phyloP scores from a whole-genome alignment of 345 rosid species.

The Xanthoceras sorbifolium region DNA sequence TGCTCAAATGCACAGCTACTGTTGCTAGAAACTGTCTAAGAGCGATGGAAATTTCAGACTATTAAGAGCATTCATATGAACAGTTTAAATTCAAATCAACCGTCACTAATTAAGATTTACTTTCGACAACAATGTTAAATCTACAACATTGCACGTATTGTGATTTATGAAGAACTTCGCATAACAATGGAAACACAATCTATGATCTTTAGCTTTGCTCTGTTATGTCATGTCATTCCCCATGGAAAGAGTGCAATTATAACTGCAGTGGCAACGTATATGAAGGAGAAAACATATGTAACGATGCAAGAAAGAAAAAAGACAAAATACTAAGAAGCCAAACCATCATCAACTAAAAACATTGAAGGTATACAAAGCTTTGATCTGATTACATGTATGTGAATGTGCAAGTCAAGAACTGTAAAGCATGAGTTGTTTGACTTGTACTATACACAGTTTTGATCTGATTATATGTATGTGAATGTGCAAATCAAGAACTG shows the following conservation, averaged over 20 bases:
- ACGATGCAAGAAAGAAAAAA: not conserved
- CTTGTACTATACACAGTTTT: constrained; percentile 23
- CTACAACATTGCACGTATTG: not conserved
- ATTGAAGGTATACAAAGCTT: too few relatives aligned
- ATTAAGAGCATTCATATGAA: not conserved
- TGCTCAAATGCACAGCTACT: not conserved
- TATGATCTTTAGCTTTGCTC: not conserved
- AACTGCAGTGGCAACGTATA: not conserved
- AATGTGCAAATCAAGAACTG: constrained; percentile 20
- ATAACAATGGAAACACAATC: not conserved
- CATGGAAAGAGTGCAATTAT: not conserved
- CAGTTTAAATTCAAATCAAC: not conserved
- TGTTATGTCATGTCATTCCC: not conserved
- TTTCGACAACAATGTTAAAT: not conserved
- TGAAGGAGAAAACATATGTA: not conserved
- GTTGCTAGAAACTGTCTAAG: not conserved
- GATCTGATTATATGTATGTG: constrained; percentile 5
- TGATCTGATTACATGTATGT: too few relatives aligned
- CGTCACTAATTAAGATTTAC: not conserved
- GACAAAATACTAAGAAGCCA: too few relatives aligned
- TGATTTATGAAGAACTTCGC: not conserved
- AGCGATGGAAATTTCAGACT: not conserved
- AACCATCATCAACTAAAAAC: too few relatives aligned
- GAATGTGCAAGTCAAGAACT: too few relatives aligned
- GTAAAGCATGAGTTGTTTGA: too few relatives aligned